These are phyloP conservation scores for Pichia terricola DNA, from an alignment of 1,139 yeast genomes.

Conservation along the genomic window DNA sequence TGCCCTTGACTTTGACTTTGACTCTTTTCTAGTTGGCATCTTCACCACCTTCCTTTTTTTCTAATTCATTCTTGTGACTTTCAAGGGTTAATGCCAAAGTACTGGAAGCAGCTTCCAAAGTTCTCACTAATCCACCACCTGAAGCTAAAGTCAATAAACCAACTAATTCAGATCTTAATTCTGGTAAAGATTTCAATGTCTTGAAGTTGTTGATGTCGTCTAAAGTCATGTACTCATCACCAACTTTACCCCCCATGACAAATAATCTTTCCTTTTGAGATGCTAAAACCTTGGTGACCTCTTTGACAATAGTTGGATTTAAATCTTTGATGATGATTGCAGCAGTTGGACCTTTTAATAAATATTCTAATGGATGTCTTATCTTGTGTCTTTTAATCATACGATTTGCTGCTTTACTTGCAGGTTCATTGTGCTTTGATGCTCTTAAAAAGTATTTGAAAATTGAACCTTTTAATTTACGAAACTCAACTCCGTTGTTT, in stretches of 20 bases:
- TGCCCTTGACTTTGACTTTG: background rate
- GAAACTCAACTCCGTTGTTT: slow-evolving; percentile 38
- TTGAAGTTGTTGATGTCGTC: slow-evolving; percentile 54
- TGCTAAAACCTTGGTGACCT: slow-evolving; percentile 52
- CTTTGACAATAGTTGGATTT: slow-evolving; percentile 60
- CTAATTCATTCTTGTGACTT: slow-evolving; percentile 21
- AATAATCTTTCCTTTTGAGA: slow-evolving; percentile 63
- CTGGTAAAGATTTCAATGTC: slow-evolving; percentile 60
- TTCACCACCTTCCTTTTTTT: slow-evolving; percentile 6
- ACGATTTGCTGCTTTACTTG: slow-evolving; percentile 41
- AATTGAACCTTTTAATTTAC: slow-evolving; percentile 56
- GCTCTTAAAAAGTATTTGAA: slow-evolving; percentile 73
- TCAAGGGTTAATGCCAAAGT: slow-evolving; percentile 61
- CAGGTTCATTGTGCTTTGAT: slow-evolving; percentile 64
- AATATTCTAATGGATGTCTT: slow-evolving; percentile 57
- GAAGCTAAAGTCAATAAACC: slow-evolving; percentile 79
- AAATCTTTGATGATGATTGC: slow-evolving; percentile 59
- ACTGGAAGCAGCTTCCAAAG: slow-evolving; percentile 61
- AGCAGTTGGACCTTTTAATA: slow-evolving; percentile 81
- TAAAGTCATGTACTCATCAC: slow-evolving; percentile 41
- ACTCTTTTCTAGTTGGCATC: background rate
- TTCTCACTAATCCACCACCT: slow-evolving; percentile 82
- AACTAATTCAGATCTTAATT: slow-evolving; percentile 71
- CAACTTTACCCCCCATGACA: slow-evolving; percentile 73
- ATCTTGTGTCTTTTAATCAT: slow-evolving; percentile 33